These are phyloP conservation scores for Pichia ethanolica DNA, from an alignment of 805 yeast species.

Conservation along the genomic window DNA sequence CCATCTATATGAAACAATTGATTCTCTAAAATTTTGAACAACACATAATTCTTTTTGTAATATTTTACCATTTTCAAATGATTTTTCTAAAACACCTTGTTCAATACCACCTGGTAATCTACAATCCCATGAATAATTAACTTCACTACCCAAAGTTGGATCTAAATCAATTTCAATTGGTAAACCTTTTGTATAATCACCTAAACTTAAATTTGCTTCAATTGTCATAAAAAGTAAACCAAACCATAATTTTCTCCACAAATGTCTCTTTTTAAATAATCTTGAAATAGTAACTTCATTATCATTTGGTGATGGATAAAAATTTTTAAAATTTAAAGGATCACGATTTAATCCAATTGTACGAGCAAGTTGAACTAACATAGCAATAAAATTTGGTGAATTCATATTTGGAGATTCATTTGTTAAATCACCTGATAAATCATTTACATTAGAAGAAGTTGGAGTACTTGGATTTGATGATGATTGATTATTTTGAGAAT, in stretches of 20 bases:
- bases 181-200: slow-evolving; percentile 31
- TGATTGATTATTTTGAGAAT: not conserved
- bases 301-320: slow-evolving; percentile 20
- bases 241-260: slow-evolving; percentile 36
- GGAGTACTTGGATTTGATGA: not conserved
- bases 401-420: slow-evolving; percentile 31
- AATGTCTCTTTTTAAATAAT: slow-evolving; percentile 29
- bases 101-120: slow-evolving; percentile 33
- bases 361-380: slow-evolving; percentile 37
- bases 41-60: slow-evolving; percentile 37
- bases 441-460: slow-evolving; percentile 20
- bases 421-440: slow-evolving; percentile 30
- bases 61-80: slow-evolving; percentile 24
- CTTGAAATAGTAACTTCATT: slow-evolving; percentile 26
- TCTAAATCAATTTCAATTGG: slow-evolving; percentile 32
- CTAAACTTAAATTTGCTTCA: slow-evolving; percentile 30
- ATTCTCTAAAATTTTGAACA: slow-evolving; percentile 39
- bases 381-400: slow-evolving; percentile 28
- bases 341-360: slow-evolving; percentile 43
- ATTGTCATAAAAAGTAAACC: slow-evolving; percentile 28
- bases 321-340: slow-evolving; percentile 34
- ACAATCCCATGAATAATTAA: slow-evolving; percentile 31
- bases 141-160: slow-evolving; percentile 26
- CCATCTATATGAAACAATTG: slow-evolving; percentile 38
- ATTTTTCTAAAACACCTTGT: slow-evolving; percentile 28